Conservation (phyloP, 2,329 filamentous ascomycete species). For the Trichoderma semiorbis region DNA sequence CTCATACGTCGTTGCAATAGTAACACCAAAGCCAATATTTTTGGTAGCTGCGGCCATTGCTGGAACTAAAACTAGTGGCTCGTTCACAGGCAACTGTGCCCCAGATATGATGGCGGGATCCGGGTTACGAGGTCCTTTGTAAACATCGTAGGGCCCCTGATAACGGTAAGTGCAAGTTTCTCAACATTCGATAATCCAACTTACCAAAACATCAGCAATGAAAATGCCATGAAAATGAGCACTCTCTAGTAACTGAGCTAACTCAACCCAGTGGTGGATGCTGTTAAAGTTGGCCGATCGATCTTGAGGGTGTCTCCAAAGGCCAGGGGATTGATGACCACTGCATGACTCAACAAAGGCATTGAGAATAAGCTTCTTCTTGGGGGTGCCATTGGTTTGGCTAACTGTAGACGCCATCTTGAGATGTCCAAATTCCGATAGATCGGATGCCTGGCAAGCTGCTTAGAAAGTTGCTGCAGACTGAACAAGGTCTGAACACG, state of each 20-base stretch:
- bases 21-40: slow-evolving; percentile 66
- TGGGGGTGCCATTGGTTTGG: slow-evolving; percentile 15
- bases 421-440: background rate
- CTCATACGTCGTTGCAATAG: slow-evolving; percentile 65
- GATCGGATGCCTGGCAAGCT: background rate
- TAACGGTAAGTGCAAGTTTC: background rate
- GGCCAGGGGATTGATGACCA: slow-evolving; percentile 45
- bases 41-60: slow-evolving; percentile 67
- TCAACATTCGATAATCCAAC: background rate
- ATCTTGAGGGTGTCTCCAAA: slow-evolving; percentile 61
- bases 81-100: slow-evolving; percentile 69
- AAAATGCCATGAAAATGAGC: slow-evolving; percentile 65
- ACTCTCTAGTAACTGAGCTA: slow-evolving; percentile 35
- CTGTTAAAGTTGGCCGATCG: slow-evolving; percentile 59
- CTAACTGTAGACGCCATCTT: background rate
- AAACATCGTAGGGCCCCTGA: slow-evolving; percentile 64
- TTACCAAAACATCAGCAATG: slow-evolving; percentile 56
- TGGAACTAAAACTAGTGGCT: slow-evolving; percentile 57
- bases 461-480: background rate
- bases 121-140: slow-evolving; percentile 51
- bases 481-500: background rate
- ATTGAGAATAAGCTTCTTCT: slow-evolving; percentile 42
- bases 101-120: slow-evolving; percentile 58
- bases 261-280: slow-evolving; percentile 56
- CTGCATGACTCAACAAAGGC: slow-evolving; percentile 41